Evolutionary conservation across 768 basidiomycete species (phyloP).

Genomic region (Suillus placidus): DNA sequence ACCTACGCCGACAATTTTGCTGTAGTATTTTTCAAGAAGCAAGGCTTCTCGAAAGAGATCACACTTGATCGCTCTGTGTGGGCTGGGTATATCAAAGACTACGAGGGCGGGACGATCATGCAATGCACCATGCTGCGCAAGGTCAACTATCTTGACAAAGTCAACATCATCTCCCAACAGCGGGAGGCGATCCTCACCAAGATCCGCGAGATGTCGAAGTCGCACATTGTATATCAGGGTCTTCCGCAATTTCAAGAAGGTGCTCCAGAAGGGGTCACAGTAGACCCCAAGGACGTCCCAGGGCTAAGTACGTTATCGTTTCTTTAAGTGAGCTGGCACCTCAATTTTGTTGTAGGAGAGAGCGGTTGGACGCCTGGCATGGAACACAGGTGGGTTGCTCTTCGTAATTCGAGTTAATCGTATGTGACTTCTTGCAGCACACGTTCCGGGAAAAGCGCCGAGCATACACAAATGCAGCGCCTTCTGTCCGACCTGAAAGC

Average conservation of each 20-base stretch:
- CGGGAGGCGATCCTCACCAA: conserved; percentile 88
- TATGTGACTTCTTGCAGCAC: conserved; percentile 27
- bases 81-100: conserved; percentile 99
- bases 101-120: conserved; percentile 99
- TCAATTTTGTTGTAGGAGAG: conserved; percentile 55
- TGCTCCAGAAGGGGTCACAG: conserved; percentile 47
- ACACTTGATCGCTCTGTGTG: conserved; percentile 87
- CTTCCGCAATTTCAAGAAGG: conserved; percentile 74
- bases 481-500: conserved; percentile 77
- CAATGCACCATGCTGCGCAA: conserved; percentile 95
- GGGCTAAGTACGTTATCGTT: conserved; percentile 68
- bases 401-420: conserved; percentile 5
- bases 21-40: conserved; percentile 98
- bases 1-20: conserved; percentile 99
- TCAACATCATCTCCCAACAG: conserved; percentile 74
- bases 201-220: conserved; percentile 83
- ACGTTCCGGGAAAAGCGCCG: conserved; percentile 54
- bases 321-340: conserved; percentile 6
- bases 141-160: conserved; percentile 85
- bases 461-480: conserved; percentile 71
- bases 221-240: conserved; percentile 85
- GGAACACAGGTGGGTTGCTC: conserved; percentile 61
- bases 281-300: conserved; percentile 82
- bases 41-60: conserved; percentile 98
- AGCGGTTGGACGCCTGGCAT: conserved; percentile 92